These are phyloP conservation scores for Pelargonium myrrhifolium DNA, from an alignment of 441 rosid species.

Conservation along the genomic window DNA sequence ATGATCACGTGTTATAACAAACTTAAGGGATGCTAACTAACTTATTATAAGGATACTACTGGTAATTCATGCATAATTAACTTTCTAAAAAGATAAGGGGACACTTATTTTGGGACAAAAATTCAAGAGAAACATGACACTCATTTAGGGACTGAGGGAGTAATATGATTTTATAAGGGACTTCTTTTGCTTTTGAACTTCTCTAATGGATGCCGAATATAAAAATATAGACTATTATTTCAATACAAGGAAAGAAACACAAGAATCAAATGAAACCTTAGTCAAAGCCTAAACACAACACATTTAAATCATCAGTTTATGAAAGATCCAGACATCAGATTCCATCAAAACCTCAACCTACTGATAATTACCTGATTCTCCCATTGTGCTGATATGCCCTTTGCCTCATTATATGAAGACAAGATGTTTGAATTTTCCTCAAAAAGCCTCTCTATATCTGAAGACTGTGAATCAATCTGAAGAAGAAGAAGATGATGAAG, in stretches of 20 bases:
- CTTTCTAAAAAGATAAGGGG: too few species aligned
- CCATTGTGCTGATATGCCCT: conserved; percentile 60
- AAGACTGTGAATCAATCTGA: conserved; percentile 91
- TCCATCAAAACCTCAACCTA: not conserved
- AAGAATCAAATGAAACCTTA: not conserved
- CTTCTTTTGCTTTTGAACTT: not conserved
- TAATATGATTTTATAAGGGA: not conserved
- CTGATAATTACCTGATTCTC: conserved; percentile 68
- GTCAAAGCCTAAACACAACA: not conserved
- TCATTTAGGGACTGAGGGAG: too few species aligned
- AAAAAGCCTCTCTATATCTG: conserved; percentile 89
- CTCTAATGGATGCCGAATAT: not conserved
- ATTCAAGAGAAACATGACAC: too few species aligned
- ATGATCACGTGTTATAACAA: too few species aligned
- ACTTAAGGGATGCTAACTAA: too few species aligned
- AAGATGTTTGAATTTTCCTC: conserved; percentile 74
- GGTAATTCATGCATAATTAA: too few species aligned
- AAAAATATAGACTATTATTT: not conserved
- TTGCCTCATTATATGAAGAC: conserved; percentile 66
- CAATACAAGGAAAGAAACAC: not conserved
- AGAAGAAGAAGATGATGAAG: conserved; percentile 13
- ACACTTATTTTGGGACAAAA: too few species aligned
- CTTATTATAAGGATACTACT: too few species aligned
- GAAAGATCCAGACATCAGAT: conserved; percentile 2
- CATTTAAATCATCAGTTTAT: not conserved